Evolutionary conservation across 768 basidiomycete species (phyloP).

Genomic region (Cubamyces lactineus): DNA sequence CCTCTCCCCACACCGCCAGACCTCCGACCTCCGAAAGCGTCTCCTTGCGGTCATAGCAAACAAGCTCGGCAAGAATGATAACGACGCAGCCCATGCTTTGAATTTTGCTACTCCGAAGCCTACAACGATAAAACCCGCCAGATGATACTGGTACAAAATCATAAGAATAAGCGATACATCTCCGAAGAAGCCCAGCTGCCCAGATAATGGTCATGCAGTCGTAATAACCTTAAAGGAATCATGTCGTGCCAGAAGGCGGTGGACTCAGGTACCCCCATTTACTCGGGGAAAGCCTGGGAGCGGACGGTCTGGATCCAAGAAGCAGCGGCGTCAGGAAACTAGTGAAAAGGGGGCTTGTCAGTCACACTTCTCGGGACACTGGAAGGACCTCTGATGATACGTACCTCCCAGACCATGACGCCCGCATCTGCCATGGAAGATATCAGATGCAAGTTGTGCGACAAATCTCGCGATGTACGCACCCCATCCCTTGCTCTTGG

Average conservation of each 20-base stretch:
- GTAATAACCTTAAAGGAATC: neutral
- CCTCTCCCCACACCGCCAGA: neutral
- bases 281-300: conserved; percentile 34
- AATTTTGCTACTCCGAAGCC: too few relatives aligned
- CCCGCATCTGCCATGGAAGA: conserved; percentile 34
- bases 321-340: conserved; percentile 42
- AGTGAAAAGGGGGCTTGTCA: neutral
- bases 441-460: neutral
- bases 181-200: conserved; percentile 5
- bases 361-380: neutral
- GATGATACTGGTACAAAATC: neutral
- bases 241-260: neutral
- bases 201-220: neutral
- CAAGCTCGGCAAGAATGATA: too few relatives aligned
- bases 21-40: neutral
- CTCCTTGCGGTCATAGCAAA: neutral
- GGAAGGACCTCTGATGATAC: conserved; percentile 4
- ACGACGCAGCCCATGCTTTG: neutral
- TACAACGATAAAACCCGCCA: neutral
- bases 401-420: conserved; percentile 44
- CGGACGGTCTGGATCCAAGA: conserved; percentile 43
- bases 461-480: conserved; percentile 34
- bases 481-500: conserved; percentile 68
- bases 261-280: neutral
- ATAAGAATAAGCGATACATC: conserved; percentile 3